Base-by-base conservation (phyloP, 1,139 yeast genomes). In the Geotrichum klebahnii region DNA sequence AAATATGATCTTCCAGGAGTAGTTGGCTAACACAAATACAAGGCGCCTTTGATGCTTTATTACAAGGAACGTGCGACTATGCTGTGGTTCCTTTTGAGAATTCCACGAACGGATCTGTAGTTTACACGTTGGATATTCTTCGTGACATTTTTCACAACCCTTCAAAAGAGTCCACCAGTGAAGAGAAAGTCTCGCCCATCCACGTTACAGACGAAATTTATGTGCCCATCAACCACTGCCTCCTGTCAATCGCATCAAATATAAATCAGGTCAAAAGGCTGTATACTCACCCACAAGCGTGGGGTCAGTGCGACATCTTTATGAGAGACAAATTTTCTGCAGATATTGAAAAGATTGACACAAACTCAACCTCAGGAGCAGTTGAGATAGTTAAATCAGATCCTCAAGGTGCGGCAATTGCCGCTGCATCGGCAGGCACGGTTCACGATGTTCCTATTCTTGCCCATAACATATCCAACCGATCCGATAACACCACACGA, bases 251-350 rank as follows among this genome's bases (percentile, higher is more conserved):
- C 45, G 57, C 56, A 14, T 57, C 55, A 1, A 71, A 78, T 2
- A 59, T 81, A 1, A 61, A 69, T 1, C 65, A 76, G 16, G 75
- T 83, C 48, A 68, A 69, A 14, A 78, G 75, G 35, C 76, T 92
- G 23, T 86, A 86, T 68, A 84, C 96, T 2, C 98, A 92, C 66
- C 97, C 98, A 3, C 98, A 92, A 65, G 98, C 89, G 0, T 92
- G 98, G 98, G 95, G 97, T 3, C 98, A 92, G 64, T 83, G 87
- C 41, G 73, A 77, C 2, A 65, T 71, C 10, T 83, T 81, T 64
- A 63, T 84, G 46, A 61, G 65, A n/a, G 57, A 65, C 2, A 59
- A 73, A 46, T 49, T 61, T 10, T 55, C 51, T 2, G 38, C 55
- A 19, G 60, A 57, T 1, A 56, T 63, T n/a, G 57, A 57, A 29